Evolutionary conservation across 352 stramenopile species (phyloP).

Genomic region (Pythium insidiosum): DNA sequence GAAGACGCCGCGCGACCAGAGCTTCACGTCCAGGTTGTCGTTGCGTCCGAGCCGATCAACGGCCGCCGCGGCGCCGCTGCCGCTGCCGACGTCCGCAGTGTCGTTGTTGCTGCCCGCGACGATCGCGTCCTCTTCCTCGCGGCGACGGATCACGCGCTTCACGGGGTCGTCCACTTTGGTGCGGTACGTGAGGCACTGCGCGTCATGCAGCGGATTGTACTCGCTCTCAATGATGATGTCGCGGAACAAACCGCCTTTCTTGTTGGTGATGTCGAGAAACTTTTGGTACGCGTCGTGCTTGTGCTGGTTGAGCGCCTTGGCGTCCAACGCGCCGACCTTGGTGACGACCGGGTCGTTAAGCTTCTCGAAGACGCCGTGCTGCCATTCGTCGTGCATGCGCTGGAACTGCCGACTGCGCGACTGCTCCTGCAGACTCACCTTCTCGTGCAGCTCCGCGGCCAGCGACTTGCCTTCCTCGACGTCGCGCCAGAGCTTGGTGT

Average conservation of each 20-base stretch:
- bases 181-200: conserved; percentile 42
- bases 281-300: conserved; percentile 64
- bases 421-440: conserved; percentile 54
- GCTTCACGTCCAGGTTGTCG: conserved; percentile 71
- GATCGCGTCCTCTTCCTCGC: conserved; percentile 65
- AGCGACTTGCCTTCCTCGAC: conserved; percentile 63
- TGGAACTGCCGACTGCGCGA: conserved; percentile 49
- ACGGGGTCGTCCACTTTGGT: conserved; percentile 50
- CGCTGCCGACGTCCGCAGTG: neutral
- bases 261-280: conserved; percentile 77
- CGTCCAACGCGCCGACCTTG: conserved; percentile 46
- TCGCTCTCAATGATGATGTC: conserved; percentile 84
- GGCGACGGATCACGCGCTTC: conserved; percentile 48
- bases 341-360: conserved; percentile 56
- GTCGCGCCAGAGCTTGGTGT: conserved; percentile 56
- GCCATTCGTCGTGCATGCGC: conserved; percentile 75
- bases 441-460: conserved; percentile 52
- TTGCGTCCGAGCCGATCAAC: conserved; percentile 17
- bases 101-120: conserved; percentile 12
- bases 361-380: conserved; percentile 48
- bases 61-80: neutral
- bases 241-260: conserved; percentile 70
- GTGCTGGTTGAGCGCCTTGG: conserved; percentile 23
- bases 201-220: conserved; percentile 69
- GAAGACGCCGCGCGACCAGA: conserved; percentile 63